Evolutionary conservation across 805 yeast genomes (phyloP), one percentile per base, ranked within the genome.

Genomic region (Danielozyma ontarioensis): DNA sequence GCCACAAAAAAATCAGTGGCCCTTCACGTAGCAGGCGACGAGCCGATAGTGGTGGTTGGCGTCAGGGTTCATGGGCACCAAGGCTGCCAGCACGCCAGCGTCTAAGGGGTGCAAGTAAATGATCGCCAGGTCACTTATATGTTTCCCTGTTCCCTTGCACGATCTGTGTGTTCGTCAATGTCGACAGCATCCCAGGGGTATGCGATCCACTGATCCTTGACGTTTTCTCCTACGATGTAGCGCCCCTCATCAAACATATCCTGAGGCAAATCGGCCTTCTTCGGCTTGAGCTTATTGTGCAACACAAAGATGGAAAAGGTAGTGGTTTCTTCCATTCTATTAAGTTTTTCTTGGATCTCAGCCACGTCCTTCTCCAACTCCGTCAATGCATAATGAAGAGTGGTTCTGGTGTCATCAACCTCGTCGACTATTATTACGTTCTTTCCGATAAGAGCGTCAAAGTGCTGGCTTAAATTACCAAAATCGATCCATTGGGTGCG

Each of bases 101-200:
- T n/a, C n/a, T n/a, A n/a, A n/a, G n/a, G n/a, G n/a, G n/a, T n/a
- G n/a, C n/a, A n/a, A n/a, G n/a, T n/a, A n/a, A n/a, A n/a, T n/a
- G n/a, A n/a, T n/a, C n/a, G n/a, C n/a, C n/a, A n/a, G n/a, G n/a
- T n/a, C n/a, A n/a, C 18, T 29, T 41, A 76, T 46, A 67, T 68
- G 54, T 80, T 75, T 22, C 88, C 89, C 61, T 84, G 94, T 33
- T 61, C 65, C 33, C 64, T 62, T 18, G 94, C 90, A 24, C 53
- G 50, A 43, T 65, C 66, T 16, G 93, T 80, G 55, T 85, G 95
- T 41, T 68, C 69, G 50, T 83, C 95, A 45, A 85, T 86, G 57
- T 85, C 93, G 17, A 58, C 62, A 13, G 93, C 82, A 54, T 86
- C 95, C 94, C 95, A 85, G 26, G 95, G 95, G 58, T 86, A 85